Conservation (phyloP, 345 rosid species). For the Citrus hindsii region DNA sequence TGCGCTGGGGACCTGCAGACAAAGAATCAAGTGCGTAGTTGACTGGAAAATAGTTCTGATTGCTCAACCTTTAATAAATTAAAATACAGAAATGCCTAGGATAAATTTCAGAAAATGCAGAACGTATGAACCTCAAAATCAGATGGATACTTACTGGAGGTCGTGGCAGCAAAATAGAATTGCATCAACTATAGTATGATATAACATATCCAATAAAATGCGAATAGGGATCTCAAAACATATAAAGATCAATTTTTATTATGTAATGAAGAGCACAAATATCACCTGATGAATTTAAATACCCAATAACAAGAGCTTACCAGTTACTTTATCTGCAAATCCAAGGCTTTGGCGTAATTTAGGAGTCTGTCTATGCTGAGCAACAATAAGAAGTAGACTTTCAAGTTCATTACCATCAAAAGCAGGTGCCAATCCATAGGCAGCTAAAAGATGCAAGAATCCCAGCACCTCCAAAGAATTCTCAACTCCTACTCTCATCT, state of each 20-base stretch:
- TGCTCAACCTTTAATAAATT: no score
- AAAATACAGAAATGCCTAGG: no score
- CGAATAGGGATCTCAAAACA: background rate
- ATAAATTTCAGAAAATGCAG: no score
- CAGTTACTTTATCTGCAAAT: constrained; percentile 20
- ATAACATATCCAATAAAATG: no score
- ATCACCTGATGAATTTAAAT: background rate
- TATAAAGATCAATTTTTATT: background rate
- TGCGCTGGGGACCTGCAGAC: background rate
- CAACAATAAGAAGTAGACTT: constrained; percentile 18
- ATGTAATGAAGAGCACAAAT: background rate
- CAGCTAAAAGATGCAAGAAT: no score
- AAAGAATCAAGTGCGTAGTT: no score
- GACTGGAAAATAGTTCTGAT: no score
- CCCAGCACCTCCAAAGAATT: no score
- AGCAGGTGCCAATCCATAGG: background rate
- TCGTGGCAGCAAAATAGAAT: no score
- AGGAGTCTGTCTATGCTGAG: constrained; percentile 24
- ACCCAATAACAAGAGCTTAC: constrained; percentile 17
- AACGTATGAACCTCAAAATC: no score
- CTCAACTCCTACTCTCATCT: no score
- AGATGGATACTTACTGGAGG: no score
- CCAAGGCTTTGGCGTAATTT: constrained; percentile 28
- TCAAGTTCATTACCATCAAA: constrained; percentile 28
- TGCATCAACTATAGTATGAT: background rate